Conservation (phyloP, 225 moss, liverwort and hornwort species). For the Pseudisothecium myosuroides region DNA sequence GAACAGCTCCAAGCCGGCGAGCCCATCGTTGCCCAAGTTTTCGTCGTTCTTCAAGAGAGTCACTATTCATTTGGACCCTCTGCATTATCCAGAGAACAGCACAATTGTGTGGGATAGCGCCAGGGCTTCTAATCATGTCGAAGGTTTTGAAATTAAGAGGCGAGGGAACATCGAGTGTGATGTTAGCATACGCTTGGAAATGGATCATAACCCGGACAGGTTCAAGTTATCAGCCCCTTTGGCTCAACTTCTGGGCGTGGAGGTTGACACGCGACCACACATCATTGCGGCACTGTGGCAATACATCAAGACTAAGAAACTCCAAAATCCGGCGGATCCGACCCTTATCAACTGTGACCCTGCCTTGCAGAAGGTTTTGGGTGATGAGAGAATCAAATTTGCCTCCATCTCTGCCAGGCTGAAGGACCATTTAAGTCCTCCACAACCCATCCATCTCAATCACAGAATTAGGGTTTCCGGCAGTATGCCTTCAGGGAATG, state of each 20-base stretch:
- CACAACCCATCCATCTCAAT: constrained; percentile 78
- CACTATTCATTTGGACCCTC: constrained; percentile 80
- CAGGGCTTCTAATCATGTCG: constrained; percentile 63
- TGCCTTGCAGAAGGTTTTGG: constrained; percentile 70
- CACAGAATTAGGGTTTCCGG: constrained; percentile 73
- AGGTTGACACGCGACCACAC: constrained; percentile 92
- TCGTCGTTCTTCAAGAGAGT: constrained; percentile 88
- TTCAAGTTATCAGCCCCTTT: constrained; percentile 77
- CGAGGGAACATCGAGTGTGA: constrained; percentile 91
- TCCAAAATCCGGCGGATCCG: constrained; percentile 85
- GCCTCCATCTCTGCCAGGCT: constrained; percentile 77
- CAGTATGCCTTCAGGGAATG: constrained; percentile 69
- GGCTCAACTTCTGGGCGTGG: constrained; percentile 86
- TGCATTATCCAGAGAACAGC: constrained; percentile 74
- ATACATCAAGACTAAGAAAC: constrained; percentile 90
- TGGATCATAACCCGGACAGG: constrained; percentile 82
- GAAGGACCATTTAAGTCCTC: constrained; percentile 75
- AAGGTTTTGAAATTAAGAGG: constrained; percentile 97
- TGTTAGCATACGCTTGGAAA: constrained; percentile 75
- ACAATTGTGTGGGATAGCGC: constrained; percentile 89
- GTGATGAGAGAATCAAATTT: constrained; percentile 88
- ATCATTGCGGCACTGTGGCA: constrained; percentile 95
- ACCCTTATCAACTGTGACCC: constrained; percentile 84
- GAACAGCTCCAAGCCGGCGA: constrained; percentile 16
- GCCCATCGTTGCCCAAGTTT: constrained; percentile 50